Conservation (phyloP, 164 flowering plant species). For the Taxillus chinensis region DNA sequence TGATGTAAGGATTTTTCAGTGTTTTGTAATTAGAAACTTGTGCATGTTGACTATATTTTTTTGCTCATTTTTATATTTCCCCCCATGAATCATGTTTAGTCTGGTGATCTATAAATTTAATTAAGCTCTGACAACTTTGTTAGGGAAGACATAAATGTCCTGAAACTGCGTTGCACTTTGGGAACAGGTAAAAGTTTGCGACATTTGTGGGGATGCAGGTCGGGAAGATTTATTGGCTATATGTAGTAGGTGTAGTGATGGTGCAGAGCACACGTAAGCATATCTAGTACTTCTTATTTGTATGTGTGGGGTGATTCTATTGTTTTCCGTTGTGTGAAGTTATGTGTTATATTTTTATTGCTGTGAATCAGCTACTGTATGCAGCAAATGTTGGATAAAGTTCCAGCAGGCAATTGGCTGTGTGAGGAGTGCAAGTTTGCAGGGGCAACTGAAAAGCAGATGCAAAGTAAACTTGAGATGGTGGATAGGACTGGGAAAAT, state of each 20-base stretch:
- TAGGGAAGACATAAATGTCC: no score
- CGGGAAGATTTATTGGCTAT: slow-evolving; percentile 84
- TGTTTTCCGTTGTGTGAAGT: not conserved
- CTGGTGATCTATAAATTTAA: no score
- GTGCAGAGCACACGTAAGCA: slow-evolving; percentile 97
- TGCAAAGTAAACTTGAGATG: slow-evolving; percentile 26
- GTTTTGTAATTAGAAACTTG: not conserved
- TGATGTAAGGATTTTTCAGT: slow-evolving; percentile 45
- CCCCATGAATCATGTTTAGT: no score
- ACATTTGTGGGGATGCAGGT: slow-evolving; percentile 99
- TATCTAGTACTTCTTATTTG: not conserved
- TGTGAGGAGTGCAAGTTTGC: slow-evolving; percentile 80
- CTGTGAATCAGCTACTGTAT: slow-evolving; percentile 72
- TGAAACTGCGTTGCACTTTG: slow-evolving; percentile 3
- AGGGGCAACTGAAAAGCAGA: slow-evolving; percentile 37
- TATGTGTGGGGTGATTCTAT: slow-evolving; percentile 1
- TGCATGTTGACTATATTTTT: not conserved
- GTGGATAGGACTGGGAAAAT: slow-evolving; percentile 17
- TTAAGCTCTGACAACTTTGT: no score
- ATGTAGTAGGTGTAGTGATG: slow-evolving; percentile 89
- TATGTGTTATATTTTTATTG: slow-evolving; percentile 3
- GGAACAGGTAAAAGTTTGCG: slow-evolving; percentile 89
- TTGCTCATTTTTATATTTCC: not conserved
- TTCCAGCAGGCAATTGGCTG: slow-evolving; percentile 80
- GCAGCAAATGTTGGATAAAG: slow-evolving; percentile 62